Evolutionary conservation across 2,329 filamentous ascomycete genomes (phyloP), one percentile per base, ranked within the genome.

Genomic region (Nothomitra cinnamomea): DNA sequence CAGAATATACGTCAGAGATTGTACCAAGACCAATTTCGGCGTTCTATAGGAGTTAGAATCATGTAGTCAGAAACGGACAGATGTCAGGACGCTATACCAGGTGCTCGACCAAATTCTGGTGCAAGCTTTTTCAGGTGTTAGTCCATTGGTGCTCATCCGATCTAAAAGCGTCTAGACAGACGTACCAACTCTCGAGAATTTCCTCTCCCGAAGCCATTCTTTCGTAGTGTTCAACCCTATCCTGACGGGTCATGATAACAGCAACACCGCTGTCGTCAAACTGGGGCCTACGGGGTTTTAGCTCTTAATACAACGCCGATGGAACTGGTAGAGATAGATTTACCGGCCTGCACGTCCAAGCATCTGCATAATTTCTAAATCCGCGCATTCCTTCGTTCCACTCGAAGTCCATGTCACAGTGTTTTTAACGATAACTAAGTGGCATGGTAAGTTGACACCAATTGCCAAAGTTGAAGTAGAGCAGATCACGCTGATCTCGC

Each of bases 331-430:
- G 13, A 53, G 21, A 40, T 28, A 53, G 13, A 53, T n/a, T 28
- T n/a, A 55, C 53, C 87, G 74, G 1, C 87, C 87, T 51, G 87
- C 87, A 57, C 87, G 79, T 5, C 87, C 87, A 50, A 94, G 76
- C 87, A 94, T 94, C 61, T 94, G 87, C 82, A 90, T 90, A 57
- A 90, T 76, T 59, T 94, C 87, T 3, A 94, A 71, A 62, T 92
- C 86, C 0, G 85, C 80, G 59, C 87, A 88, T 63, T 92, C 85
- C 54, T 80, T 76, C 38, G 77, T 61, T 6, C 67, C 72, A 5
- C 73, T 67, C 32, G 67, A 71, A 54, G 78, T 76, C 65, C 79
- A 89, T 0, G 74, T 72, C 2, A 80, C 74, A 0, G 87, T 94
- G 21, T 85, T 85, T 64, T 94, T 94, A 54, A 94, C 76, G 8